Evolutionary conservation across 306 rosid species (phyloP).

Genomic region (Quercus glauca): DNA sequence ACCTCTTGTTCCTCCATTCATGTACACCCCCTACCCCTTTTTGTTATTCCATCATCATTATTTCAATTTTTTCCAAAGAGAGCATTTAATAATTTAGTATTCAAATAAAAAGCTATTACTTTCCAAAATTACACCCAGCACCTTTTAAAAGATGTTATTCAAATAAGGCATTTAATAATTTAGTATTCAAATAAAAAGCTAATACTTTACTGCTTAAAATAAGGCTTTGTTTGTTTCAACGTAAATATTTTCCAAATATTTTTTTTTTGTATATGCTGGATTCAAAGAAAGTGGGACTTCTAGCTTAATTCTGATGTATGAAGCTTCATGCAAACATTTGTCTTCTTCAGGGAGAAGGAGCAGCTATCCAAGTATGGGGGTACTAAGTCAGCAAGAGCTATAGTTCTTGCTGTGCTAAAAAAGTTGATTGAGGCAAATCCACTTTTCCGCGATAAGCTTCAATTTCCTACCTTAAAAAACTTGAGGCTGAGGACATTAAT

Average conservation of each 20-base stretch:
- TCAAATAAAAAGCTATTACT: neutral
- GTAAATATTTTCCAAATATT: no score
- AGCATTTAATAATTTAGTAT: neutral
- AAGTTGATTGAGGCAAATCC: slow-evolving; percentile 19
- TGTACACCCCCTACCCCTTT: neutral
- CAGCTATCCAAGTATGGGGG: slow-evolving; percentile 98
- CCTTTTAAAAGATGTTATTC: neutral
- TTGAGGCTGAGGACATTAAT: slow-evolving; percentile 67
- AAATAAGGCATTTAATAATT: no score
- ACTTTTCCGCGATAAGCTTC: no score
- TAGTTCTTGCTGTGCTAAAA: slow-evolving; percentile 92
- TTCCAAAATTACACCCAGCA: neutral
- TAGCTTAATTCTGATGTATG: neutral
- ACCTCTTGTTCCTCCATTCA: neutral
- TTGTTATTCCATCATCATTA: neutral
- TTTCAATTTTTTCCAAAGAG: neutral
- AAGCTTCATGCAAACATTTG: neutral
- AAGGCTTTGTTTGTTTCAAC: no score
- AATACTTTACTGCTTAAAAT: neutral
- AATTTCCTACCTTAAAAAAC: no score
- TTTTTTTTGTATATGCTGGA: neutral
- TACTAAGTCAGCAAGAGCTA: slow-evolving; percentile 92
- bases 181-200: no score
- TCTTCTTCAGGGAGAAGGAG: slow-evolving; percentile 77
- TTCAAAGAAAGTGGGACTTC: neutral